Evolutionary conservation across 306 rosid genomes (phyloP), one percentile per base, ranked within the genome.

Genomic region (Trifolium fragiferum): DNA sequence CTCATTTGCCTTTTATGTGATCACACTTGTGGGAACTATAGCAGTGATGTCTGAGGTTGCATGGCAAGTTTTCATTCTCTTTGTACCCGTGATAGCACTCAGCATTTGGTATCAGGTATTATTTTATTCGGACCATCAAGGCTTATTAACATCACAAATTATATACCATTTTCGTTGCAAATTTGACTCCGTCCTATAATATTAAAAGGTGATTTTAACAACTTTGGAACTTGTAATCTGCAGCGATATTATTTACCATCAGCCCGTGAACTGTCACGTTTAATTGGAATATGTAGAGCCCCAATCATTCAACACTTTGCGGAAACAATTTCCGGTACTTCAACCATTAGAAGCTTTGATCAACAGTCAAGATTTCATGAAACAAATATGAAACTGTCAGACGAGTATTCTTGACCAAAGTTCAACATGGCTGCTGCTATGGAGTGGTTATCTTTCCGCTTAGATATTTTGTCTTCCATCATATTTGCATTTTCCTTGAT

Each of bases 311-410:
- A 93, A 73, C 90, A 89, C 84, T 89, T 93, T 60, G 75, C 93
- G 0, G 96, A 93, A 84, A 91, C 98, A 18, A 84, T 93, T 74
- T 93, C 93, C 0, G 96, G 98, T 33, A 65, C 91, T 50, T 69
- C 90, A 53, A 93, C 97, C 41, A 93, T 93, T 59, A 86, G 98
- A 82, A 84, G 98, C 88, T 93, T 91, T 70, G 90, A 91, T 75
- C 90, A 89, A 67, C 93, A 82, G 64, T 78, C 87, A 4, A 88
- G 91, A 89, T 91, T n/a, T n/a, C n/a, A n/a, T n/a, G n/a, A n/a
- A n/a, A n/a, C n/a, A n/a, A n/a, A n/a, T n/a, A n/a, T n/a, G 97
- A 88, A 84, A 67, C 78, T 93, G 76, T 78, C 62, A 4, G 98
- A 93, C 69, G 90, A 76, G 8, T 89, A 82, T 84, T 81, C 84